A percentile compares a stretch with the other conserved stretches of the same genome.
Conservation (phyloP, 306 rosid species). For the Canavalia ensiformis region DNA sequence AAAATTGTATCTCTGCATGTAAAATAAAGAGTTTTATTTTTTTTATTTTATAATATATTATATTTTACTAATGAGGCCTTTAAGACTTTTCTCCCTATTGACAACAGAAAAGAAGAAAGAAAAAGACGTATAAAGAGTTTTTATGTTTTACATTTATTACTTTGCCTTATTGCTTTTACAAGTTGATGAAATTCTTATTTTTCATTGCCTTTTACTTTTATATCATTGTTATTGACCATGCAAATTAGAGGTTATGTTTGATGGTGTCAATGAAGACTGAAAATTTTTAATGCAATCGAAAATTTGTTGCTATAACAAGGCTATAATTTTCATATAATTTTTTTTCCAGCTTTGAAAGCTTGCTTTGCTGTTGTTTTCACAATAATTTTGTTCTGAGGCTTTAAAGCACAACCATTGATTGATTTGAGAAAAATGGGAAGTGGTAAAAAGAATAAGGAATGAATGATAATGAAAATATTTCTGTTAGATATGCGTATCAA, state of each 20-base stretch:
- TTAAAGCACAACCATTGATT: conserved; percentile 4
- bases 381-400: not conserved
- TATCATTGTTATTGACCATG: not conserved
- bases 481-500: not conserved
- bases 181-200: conserved; percentile 14
- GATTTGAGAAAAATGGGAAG: not conserved
- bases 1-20: not conserved
- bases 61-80: not conserved
- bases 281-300: not conserved
- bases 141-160: no score
- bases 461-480: conserved; percentile 20
- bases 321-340: not conserved
- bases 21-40: not conserved
- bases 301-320: not conserved
- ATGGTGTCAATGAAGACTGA: conserved; percentile 1
- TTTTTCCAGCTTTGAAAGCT: no score
- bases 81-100: not conserved
- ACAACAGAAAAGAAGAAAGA: not conserved
- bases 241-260: not conserved
- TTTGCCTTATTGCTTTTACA: not conserved
- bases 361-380: not conserved
- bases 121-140: not conserved
- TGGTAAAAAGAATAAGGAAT: not conserved
- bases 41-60: no score
- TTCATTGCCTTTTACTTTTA: conserved; percentile 3